Evolutionary conservation across 2,329 filamentous ascomycete genomes (phyloP).

Genomic region (Amauroascus verrucosus): DNA sequence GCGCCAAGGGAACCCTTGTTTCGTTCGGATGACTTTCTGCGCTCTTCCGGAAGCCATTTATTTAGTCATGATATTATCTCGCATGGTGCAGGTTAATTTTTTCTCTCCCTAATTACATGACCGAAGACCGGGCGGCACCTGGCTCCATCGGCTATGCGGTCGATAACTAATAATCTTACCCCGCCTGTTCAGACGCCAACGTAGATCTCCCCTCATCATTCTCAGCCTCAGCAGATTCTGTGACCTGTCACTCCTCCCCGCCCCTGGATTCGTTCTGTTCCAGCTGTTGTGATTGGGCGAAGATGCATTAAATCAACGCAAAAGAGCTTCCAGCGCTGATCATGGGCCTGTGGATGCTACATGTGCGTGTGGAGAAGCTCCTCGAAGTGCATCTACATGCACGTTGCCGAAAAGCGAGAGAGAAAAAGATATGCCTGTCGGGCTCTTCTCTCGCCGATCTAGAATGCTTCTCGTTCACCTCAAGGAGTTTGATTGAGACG

Average conservation of each 20-base stretch:
- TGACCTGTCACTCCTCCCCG: background rate
- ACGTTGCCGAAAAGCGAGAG: background rate
- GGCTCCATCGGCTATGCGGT: background rate
- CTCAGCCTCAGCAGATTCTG: background rate
- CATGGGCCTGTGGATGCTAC: background rate
- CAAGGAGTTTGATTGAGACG: background rate
- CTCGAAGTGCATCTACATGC: background rate
- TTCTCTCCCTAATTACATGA: too few species aligned
- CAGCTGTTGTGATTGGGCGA: too few species aligned
- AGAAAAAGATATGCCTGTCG: background rate
- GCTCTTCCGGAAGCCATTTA: background rate
- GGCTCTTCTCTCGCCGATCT: background rate
- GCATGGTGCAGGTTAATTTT: background rate
- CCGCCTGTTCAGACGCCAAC: background rate
- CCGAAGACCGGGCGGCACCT: background rate
- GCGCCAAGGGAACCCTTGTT: background rate
- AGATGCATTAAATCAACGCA: too few species aligned
- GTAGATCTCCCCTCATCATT: background rate
- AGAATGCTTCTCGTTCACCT: background rate
- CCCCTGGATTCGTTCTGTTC: too few species aligned
- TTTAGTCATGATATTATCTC: background rate
- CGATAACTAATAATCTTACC: too few species aligned
- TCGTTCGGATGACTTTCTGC: background rate
- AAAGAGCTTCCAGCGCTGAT: too few species aligned
- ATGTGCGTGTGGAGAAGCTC: background rate